Conservation (phyloP, 805 yeast species). For the Spencermartinsiella europaea region DNA sequence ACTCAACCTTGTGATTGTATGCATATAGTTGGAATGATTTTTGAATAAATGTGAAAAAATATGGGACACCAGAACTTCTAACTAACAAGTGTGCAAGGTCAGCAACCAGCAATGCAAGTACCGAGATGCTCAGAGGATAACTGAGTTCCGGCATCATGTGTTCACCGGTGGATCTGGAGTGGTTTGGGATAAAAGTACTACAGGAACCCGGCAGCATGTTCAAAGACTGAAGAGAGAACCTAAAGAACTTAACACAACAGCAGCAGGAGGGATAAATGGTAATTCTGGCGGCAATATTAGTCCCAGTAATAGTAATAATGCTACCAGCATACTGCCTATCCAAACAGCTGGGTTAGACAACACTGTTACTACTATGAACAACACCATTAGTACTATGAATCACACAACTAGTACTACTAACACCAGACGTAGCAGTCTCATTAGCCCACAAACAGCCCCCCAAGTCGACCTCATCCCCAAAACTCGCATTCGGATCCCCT, state of each 20-base stretch:
- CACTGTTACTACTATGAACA: too few species aligned
- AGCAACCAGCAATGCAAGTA: neutral
- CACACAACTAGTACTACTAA: too few species aligned
- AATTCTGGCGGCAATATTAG: neutral
- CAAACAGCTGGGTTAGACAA: neutral
- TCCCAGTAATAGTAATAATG: neutral
- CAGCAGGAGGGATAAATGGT: neutral
- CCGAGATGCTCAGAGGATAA: neutral
- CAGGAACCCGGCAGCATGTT: neutral
- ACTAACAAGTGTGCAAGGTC: neutral
- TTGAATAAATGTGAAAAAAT: too few species aligned
- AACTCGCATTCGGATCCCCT: constrained; percentile 3
- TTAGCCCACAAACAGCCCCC: neutral
- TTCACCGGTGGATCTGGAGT: neutral
- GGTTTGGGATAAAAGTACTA: neutral
- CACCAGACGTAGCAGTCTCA: too few species aligned
- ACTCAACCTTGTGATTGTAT: neutral
- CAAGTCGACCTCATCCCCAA: neutral
- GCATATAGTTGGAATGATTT: too few species aligned
- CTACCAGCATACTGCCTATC: neutral
- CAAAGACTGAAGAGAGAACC: neutral
- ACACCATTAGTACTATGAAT: too few species aligned
- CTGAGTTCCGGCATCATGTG: neutral
- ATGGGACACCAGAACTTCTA: too few species aligned
- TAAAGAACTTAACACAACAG: neutral